Base-by-base conservation (phyloP, 2,329 filamentous ascomycete species). In the Colletotrichum noveboracense region DNA sequence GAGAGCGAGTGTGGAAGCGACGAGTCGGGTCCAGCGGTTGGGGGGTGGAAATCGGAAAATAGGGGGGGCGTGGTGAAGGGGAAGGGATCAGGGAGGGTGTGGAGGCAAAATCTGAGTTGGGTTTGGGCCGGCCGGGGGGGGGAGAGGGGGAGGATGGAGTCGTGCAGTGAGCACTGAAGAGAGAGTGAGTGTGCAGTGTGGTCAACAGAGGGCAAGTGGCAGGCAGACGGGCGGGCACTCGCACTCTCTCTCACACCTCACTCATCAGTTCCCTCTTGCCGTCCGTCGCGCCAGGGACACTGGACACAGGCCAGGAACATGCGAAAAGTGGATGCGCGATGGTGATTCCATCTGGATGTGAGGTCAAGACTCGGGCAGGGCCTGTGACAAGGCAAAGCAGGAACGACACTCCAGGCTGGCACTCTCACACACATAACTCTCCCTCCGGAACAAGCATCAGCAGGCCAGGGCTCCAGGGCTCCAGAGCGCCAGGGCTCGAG, bases 21-120 rank as follows among this genome's bases (percentile, higher is more conserved):
- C 70, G 73, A 73, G 73, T 73, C 73, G 73, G 73, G 73, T 73
- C 55, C 62, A 75, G 70, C 56, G 70, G 70, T 52, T 28, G 58
- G 73, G 73, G 73, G 48, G 70, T 73, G 73, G 34, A n/a, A 32
- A 13, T 60, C 30, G 62, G 14, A 64, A 68, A 61, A 32, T 30
- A 61, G n/a, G 58, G 58, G 58, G 26, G 67, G 72, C 48, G 73
- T 70, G 62, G 43, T 28, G 43, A 32, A 65, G 34, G 26, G 56
- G n/a, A 36, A 28, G 8, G 67, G 56, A 21, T 38, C 34, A 67
- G 55, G 62, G 68, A 75, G 73, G 73, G 73, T 30, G 70, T 68
- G 58, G 43, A 64, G 34, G 38, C 62, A 72, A 75, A 68, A 65
- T 48, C 73, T 72, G 55, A 68, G 56, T 75, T 65, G 64, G 70